Conservation (phyloP, 1,284 basidiomycete species). For the Cystobasidiaceae sp. region DNA sequence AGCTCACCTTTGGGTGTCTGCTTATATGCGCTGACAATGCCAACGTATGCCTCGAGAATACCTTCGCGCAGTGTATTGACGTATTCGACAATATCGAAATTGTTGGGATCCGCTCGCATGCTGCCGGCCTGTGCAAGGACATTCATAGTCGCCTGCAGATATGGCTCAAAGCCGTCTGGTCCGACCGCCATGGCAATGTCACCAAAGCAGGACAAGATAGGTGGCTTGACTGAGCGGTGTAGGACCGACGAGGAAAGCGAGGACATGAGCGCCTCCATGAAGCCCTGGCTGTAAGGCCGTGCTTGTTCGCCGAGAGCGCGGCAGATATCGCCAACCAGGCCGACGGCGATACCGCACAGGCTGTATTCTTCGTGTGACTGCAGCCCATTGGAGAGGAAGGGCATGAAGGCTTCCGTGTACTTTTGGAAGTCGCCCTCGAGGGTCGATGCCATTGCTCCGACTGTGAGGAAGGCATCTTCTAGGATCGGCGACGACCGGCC, state of each 20-base stretch:
- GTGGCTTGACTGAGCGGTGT: slow-evolving; percentile 92
- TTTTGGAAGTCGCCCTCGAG: slow-evolving; percentile 79
- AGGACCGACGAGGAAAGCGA: slow-evolving; percentile 87
- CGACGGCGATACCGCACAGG: slow-evolving; percentile 90
- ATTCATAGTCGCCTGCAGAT: slow-evolving; percentile 80
- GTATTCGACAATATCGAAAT: slow-evolving; percentile 88
- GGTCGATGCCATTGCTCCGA: slow-evolving; percentile 81
- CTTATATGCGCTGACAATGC: slow-evolving; percentile 86
- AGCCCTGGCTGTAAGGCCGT: slow-evolving; percentile 72
- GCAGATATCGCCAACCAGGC: slow-evolving; percentile 90
- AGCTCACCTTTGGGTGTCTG: slow-evolving; percentile 66
- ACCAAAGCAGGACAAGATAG: slow-evolving; percentile 90
- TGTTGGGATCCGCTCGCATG: slow-evolving; percentile 78
- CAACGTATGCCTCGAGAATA: slow-evolving; percentile 94
- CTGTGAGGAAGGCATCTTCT: slow-evolving; percentile 92
- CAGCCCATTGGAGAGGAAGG: slow-evolving; percentile 83
- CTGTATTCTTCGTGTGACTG: slow-evolving; percentile 92
- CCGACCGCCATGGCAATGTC: slow-evolving; percentile 94
- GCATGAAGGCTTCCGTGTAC: slow-evolving; percentile 85
- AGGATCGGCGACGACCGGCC: slow-evolving; percentile 92
- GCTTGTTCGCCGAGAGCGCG: slow-evolving; percentile 82
- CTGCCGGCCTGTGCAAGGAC: slow-evolving; percentile 86
- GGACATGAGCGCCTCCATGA: slow-evolving; percentile 87
- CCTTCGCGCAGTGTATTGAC: slow-evolving; percentile 85
- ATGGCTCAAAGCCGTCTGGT: slow-evolving; percentile 71